Evolutionary conservation across 148 eudicot species (phyloP), one percentile per base, ranked within the genome.

Genomic region (Spergularia marina): DNA sequence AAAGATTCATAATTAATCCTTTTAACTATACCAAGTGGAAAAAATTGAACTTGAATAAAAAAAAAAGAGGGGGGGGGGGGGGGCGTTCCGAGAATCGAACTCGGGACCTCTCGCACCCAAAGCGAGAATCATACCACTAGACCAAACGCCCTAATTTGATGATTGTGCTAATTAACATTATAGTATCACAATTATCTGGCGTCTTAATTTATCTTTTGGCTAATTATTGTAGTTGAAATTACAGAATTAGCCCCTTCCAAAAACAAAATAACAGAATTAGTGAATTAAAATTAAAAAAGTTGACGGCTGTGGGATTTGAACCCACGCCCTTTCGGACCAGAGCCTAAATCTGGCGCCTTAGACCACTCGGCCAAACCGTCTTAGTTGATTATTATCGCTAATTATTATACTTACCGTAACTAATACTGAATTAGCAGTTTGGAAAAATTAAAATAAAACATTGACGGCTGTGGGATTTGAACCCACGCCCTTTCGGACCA

Each of bases 271-370:
- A 30, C 36, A 30, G 36, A 30, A 30, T 30, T 30, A 30, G 36
- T 0, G 0, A 12, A 10, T 40, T 17, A 67, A 41, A 67, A 41
- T 0, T 1, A 4, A 57, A 66, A 59, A 73, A 30, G 10, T 4
- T 83, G 86, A 83, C 86, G 76, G 83, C 81, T 80, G 83, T 83
- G 86, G 83, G 86, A 84, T 84, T 84, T 78, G 82, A 84, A 84
- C 84, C 86, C 86, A 84, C 84, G 84, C 82, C 84, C 84, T 81
- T 84, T 84, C 77, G 86, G 82, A 81, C 86, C 84, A 77, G 86
- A 84, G 84, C 86, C 86, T 84, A 81, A 84, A 84, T 84, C 86
- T 78, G 82, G 78, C 86, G 80, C 84, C 84, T 84, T 84, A 83
- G 83, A 80, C 86, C 83, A 74, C 83, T 83, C 83, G 85, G 85